phyloP scores from a whole-genome alignment of 306 rosid genomes.

The Vigna radiata region DNA sequence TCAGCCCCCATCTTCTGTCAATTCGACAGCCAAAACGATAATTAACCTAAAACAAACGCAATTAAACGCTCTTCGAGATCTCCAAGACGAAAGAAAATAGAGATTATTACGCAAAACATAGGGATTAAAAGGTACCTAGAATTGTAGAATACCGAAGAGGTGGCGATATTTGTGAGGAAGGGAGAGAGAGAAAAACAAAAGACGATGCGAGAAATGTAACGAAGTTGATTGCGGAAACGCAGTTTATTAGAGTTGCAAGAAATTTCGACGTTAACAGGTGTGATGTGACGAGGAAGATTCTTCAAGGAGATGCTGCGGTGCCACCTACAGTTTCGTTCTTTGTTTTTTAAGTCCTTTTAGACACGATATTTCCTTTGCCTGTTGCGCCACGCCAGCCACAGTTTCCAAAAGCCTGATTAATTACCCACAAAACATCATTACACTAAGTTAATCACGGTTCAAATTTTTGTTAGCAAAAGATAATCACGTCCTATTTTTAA shows the following conservation, averaged over 20 bases:
- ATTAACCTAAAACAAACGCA: not conserved
- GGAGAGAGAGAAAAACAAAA: not conserved
- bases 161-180: not conserved
- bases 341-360: not conserved
- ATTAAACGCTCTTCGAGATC: not conserved
- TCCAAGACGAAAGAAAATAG: not conserved
- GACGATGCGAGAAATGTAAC: not conserved
- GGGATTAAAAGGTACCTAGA: conserved; percentile 9
- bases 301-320: conserved; percentile 39
- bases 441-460: no score
- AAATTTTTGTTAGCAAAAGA: no score
- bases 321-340: conserved; percentile 10
- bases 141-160: not conserved
- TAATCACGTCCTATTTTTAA: no score
- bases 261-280: conserved; percentile 27
- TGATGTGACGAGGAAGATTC: conserved; percentile 35
- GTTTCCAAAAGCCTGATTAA: no score
- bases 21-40: not conserved
- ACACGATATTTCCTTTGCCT: not conserved
- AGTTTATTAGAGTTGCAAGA: conserved; percentile 8
- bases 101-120: not conserved
- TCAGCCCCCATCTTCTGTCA: conserved; percentile 40
- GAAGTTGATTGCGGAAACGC: not conserved
- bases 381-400: not conserved
- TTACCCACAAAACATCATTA: no score